Base-by-base conservation (phyloP, 306 rosid species). In the Medicago arabica region DNA sequence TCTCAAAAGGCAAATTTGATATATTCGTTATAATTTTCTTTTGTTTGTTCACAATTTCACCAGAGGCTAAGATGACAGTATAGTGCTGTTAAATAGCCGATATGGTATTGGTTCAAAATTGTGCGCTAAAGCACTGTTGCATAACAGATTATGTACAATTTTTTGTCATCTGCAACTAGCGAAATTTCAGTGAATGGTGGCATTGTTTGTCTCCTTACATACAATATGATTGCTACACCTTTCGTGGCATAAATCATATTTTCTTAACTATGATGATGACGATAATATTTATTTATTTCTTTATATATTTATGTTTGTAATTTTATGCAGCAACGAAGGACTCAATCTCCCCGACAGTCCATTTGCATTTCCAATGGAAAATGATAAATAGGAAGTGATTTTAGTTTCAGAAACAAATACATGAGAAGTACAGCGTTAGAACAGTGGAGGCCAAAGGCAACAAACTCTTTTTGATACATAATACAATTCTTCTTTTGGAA, bases 321-420 rank as follows among this genome's bases (percentile, higher is more conserved):
- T 51, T 51, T 51, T 16, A n/a, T 54, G 61, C 61, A 61, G 67
- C 67, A 61, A 31, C 0, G 67, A 31, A 61, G 67, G 40, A 60
- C 18, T 13, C 18, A 15, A 7, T 60, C 19, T 28, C 6, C 61
- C 67, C 15, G 67, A 60, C 4, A 60, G 12, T 31, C 67, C 12
- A 14, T 31, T 15, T 61, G 41, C n/a, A 15, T 60, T 28, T 60
- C 67, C 43, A 8, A 14, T 15, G 9, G 43, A 61, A 61, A 31
- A 34, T 15, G 36, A 59, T 59, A 59, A 5, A 12, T 25, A 59
- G 6, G 11, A 59, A 59, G 65, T 59, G 67, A 60, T 7, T 14
- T 15, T 34, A 7, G 67, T 60, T 60, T 60, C 19, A 14, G 19
- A 31, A 31, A 61, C 43, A 58, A 12, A 28, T 23, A 58, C 16